phyloP scores from a whole-genome alignment of 352 stramenopile genomes.

The Pythium sukuiense region DNA sequence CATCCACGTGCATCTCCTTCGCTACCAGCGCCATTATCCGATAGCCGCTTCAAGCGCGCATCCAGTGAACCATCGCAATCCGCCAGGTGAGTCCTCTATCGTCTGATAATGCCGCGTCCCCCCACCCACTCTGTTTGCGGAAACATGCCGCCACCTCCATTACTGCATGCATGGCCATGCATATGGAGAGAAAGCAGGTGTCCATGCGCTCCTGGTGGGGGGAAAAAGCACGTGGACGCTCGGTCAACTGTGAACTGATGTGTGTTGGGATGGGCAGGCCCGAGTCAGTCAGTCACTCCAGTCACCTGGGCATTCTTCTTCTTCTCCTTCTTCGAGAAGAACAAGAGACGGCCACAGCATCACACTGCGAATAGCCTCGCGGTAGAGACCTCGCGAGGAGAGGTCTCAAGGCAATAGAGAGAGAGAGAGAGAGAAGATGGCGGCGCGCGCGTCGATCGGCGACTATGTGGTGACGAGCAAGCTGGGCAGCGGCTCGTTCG shows the following conservation, averaged over 20 bases:
- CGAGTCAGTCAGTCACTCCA: background rate
- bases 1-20: background rate
- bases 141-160: background rate
- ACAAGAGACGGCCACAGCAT: background rate
- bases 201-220: background rate
- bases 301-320: too few species aligned
- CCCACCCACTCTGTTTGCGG: background rate
- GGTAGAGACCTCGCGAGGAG: background rate
- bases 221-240: slow-evolving; percentile 4
- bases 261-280: slow-evolving; percentile 3
- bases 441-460: slow-evolving; percentile 57
- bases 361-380: too few species aligned
- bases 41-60: background rate
- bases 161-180: background rate
- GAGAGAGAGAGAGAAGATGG: background rate
- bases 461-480: slow-evolving; percentile 90
- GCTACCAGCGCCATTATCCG: background rate
- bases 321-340: background rate
- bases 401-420: background rate
- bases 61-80: background rate
- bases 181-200: slow-evolving; percentile 9
- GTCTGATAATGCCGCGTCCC: background rate
- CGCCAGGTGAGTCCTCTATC: background rate
- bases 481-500: slow-evolving; percentile 93
- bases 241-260: background rate